phyloP scores from a whole-genome alignment of 805 yeast species.

The Metschnikowia koreensis region DNA sequence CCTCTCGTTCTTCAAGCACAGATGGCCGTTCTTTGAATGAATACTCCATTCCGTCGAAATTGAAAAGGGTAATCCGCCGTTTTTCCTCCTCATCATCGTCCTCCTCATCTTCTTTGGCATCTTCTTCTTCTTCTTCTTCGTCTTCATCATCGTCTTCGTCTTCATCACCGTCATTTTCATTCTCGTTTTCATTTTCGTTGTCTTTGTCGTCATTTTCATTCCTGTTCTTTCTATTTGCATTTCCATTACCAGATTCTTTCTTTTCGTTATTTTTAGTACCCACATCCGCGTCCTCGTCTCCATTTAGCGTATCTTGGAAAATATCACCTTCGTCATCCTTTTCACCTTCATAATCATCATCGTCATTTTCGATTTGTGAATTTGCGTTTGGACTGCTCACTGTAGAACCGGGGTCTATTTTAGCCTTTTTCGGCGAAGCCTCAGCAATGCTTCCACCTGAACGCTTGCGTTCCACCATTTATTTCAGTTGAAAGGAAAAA shows the following conservation, averaged over 20 bases:
- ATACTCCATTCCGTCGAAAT: constrained; percentile 75
- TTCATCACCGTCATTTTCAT: constrained; percentile 7
- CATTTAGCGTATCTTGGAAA: constrained; percentile 14
- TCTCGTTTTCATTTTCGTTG: constrained; percentile 3
- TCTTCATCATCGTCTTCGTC: constrained; percentile 8
- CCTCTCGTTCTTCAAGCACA: constrained; percentile 89
- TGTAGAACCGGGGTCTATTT: constrained; percentile 15
- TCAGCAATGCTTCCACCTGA: constrained; percentile 24
- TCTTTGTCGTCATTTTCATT: constrained; percentile 17
- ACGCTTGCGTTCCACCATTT: constrained; percentile 37
- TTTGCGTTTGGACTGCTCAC: too few relatives aligned
- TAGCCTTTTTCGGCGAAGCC: constrained; percentile 22
- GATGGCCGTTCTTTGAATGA: constrained; percentile 91
- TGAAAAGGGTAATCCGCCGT: constrained; percentile 48
- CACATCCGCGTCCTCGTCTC: constrained; percentile 13
- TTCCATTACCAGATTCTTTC: constrained; percentile 16
- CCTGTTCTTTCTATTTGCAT: constrained; percentile 40
- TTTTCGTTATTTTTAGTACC: constrained; percentile 20
- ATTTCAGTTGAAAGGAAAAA: background rate
- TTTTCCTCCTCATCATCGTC: constrained; percentile 44
- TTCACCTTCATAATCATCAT: constrained; percentile 5
- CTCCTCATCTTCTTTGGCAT: constrained; percentile 44
- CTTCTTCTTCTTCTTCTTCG: constrained; percentile 31
- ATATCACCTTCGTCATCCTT: constrained; percentile 9
- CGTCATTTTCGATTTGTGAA: background rate